phyloP scores from a whole-genome alignment of 306 rosid genomes.

The Quillaja saponaria region DNA sequence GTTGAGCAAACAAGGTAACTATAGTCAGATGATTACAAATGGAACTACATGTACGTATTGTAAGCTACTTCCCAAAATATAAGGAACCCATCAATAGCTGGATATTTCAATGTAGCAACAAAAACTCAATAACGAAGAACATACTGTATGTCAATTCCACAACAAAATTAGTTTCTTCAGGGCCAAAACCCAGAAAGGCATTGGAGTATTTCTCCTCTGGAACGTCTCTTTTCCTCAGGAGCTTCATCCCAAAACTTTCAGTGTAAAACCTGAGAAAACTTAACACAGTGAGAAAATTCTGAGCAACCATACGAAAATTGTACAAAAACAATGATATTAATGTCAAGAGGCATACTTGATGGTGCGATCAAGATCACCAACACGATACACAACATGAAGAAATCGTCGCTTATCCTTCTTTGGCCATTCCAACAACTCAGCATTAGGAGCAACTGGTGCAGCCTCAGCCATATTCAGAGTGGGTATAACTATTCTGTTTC shows the following conservation, averaged over 20 bases:
- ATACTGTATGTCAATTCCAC: slow-evolving; percentile 91
- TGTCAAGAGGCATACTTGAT: slow-evolving; percentile 59
- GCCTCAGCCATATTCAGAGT: slow-evolving; percentile 74
- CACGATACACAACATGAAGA: slow-evolving; percentile 92
- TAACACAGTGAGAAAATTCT: background rate
- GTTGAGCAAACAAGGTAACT: background rate
- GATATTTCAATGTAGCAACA: slow-evolving; percentile 5
- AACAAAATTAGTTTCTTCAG: slow-evolving; percentile 73
- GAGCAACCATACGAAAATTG: slow-evolving; percentile 24
- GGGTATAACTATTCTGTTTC: slow-evolving; percentile 21
- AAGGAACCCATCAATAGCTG: background rate
- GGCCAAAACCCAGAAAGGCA: slow-evolving; percentile 90
- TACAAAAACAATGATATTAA: slow-evolving; percentile 2
- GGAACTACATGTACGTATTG: background rate
- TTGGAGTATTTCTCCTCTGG: slow-evolving; percentile 90
- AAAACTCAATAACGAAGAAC: slow-evolving; percentile 22
- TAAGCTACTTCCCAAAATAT: slow-evolving; percentile 8
- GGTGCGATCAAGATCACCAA: slow-evolving; percentile 94
- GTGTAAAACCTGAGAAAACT: slow-evolving; percentile 76
- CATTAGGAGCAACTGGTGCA: slow-evolving; percentile 45
- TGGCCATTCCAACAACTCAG: slow-evolving; percentile 83
- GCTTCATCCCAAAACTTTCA: slow-evolving; percentile 83
- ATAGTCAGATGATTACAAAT: slow-evolving; percentile 8
- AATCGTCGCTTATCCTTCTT: slow-evolving; percentile 82
- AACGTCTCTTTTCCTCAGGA: slow-evolving; percentile 75